Conservation (phyloP, 768 basidiomycete genomes). For the Tricholoma sp. region DNA sequence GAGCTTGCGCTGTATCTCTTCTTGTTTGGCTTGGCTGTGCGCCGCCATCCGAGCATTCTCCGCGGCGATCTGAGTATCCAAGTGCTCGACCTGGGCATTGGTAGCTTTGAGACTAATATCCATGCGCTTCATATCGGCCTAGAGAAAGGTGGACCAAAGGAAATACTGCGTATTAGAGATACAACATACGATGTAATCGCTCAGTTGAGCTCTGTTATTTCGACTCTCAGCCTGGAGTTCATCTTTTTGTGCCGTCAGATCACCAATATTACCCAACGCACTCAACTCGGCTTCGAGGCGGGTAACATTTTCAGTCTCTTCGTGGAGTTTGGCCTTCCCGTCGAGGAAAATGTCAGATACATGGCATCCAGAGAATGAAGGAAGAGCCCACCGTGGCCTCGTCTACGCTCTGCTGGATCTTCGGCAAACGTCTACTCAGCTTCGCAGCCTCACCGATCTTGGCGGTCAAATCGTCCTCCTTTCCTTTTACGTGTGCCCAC, state of each 20-base stretch:
- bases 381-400: constrained; percentile 28
- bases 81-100: constrained; percentile 29
- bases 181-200: constrained; percentile 38
- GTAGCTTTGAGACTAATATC: constrained; percentile 30
- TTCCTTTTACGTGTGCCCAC: constrained; percentile 78
- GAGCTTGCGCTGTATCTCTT: constrained; percentile 50
- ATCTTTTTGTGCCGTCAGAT: constrained; percentile 33
- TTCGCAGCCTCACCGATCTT: constrained; percentile 34
- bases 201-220: constrained; percentile 39
- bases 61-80: constrained; percentile 44
- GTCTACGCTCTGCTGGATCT: constrained; percentile 29
- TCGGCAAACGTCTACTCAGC: constrained; percentile 29
- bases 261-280: constrained; percentile 27
- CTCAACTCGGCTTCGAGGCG: constrained; percentile 24
- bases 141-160: not conserved
- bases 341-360: not conserved
- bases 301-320: constrained; percentile 26
- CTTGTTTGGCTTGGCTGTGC: constrained; percentile 57
- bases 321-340: constrained; percentile 25
- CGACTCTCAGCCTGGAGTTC: constrained; percentile 43
- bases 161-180: not conserved
- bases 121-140: constrained; percentile 53
- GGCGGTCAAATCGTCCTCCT: constrained; percentile 51
- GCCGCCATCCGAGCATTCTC: constrained; percentile 51
- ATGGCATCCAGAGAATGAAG: not conserved